Evolutionary conservation across 768 basidiomycete species (phyloP), one percentile per base, ranked within the genome.

Genomic region (Tremella fuciformis): DNA sequence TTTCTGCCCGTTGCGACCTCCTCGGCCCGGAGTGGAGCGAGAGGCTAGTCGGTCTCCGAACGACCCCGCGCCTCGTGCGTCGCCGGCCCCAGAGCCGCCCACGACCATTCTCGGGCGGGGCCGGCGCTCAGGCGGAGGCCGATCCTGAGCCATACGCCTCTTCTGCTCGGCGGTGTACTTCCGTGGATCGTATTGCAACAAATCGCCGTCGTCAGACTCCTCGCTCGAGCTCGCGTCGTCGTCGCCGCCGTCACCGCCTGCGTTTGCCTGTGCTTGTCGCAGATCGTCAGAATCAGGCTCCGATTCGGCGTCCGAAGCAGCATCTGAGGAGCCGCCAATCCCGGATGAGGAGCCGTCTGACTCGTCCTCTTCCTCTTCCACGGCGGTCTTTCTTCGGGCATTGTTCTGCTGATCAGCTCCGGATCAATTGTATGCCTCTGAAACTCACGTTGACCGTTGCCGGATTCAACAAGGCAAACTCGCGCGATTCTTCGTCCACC

Each of bases 401-500:
- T 49, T 7, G 15, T 40, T 62, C 25, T 61, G 56, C 11, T 24
- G 39, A 57, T 3, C 55, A 46, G 52, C 21, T 19, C 18, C 24
- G 8, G 39, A 7, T 3, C 7, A 19, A 24, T 46, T 4, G 15
- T 18, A 26, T 34, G 29, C n/a, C n/a, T 34, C 11, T 4, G 46
- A 24, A 41, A 70, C 80, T 78, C 73, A 80, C 83, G 82, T 26
- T 73, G 25, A 79, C 84, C 9, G 86, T 78, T 18, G 91, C 93
- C 13, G 94, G 94, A 76, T 98, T 92, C 73, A 97, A 84, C 64
- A 98, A 77, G n/a, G 86, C 88, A 75, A 82, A 98, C 79, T 98
- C 96, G 67, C 89, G 82, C 65, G 81, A 88, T 41, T 79, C 83
- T 79, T 92, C 89, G 77, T 98, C 94, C 64, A 99, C 88, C 69